These are phyloP conservation scores for Citropsis articulata DNA, from an alignment of 345 rosid genomes.

Conservation along the genomic window DNA sequence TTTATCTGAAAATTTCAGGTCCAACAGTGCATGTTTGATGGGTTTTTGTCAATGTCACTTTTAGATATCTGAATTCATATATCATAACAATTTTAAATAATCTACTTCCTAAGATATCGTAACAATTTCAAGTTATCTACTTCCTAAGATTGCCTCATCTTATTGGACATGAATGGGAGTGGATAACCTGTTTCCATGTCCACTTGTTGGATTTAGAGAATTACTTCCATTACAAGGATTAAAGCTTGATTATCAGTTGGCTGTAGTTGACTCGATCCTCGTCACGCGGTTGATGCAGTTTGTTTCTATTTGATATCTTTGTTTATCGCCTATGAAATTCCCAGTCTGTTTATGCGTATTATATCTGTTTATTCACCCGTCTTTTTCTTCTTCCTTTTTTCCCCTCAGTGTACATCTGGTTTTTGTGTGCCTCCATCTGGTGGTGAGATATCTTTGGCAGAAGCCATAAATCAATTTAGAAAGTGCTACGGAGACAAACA, in stretches of 20 bases:
- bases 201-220: not conserved
- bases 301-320: not conserved
- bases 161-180: not conserved
- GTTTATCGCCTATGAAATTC: slow-evolving; percentile 3
- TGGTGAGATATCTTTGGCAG: slow-evolving; percentile 51
- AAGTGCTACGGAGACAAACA: slow-evolving; percentile 69
- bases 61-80: not conserved
- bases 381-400: slow-evolving; percentile 1
- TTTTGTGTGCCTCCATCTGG: slow-evolving; percentile 74
- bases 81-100: not conserved
- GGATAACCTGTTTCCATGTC: not conserved
- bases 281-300: not conserved
- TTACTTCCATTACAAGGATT: not conserved
- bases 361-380: not conserved
- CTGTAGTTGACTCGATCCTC: not conserved
- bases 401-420: slow-evolving; percentile 53
- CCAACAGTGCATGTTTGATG: not conserved
- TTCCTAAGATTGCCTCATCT: not conserved
- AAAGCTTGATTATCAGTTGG: not conserved
- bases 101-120: not conserved
- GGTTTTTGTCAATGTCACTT: not conserved
- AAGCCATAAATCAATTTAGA: slow-evolving; percentile 45
- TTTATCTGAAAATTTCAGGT: not conserved
- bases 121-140: not conserved
- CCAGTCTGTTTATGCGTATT: not conserved